phyloP scores from a whole-genome alignment of 441 rosid genomes.

The Syzygium malaccense region DNA sequence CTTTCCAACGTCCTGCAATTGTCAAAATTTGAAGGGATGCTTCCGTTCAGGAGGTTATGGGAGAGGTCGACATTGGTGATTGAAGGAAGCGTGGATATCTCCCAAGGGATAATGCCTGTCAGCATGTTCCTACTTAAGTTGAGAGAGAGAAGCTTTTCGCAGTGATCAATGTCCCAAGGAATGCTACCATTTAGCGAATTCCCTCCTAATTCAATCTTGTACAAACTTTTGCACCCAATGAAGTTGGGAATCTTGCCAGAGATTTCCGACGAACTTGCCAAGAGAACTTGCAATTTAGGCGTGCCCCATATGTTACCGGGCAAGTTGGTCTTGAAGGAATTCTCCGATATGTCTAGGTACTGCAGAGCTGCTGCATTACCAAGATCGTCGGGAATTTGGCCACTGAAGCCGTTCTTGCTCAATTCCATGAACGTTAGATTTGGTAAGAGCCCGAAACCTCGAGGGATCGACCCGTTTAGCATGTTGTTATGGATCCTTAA shows the following conservation, averaged over 20 bases:
- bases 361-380: slow-evolving; percentile 53
- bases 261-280: slow-evolving; percentile 52
- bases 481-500: slow-evolving; percentile 60
- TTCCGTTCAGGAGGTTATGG: slow-evolving; percentile 57
- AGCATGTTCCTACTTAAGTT: slow-evolving; percentile 66
- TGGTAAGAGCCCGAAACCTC: slow-evolving; percentile 49
- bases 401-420: slow-evolving; percentile 59
- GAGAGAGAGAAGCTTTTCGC: slow-evolving; percentile 65
- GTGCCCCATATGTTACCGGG: slow-evolving; percentile 63
- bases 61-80: slow-evolving; percentile 80
- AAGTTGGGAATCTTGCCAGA: slow-evolving; percentile 62
- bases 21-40: slow-evolving; percentile 75
- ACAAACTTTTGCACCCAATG: slow-evolving; percentile 51
- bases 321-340: slow-evolving; percentile 36
- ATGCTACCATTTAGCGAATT: slow-evolving; percentile 61
- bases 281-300: slow-evolving; percentile 57
- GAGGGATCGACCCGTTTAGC: slow-evolving; percentile 62
- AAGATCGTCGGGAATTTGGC: slow-evolving; percentile 59
- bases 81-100: slow-evolving; percentile 62
- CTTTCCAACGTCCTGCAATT: slow-evolving; percentile 66
- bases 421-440: slow-evolving; percentile 63
- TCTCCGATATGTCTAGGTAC: slow-evolving; percentile 64
- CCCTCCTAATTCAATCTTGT: slow-evolving; percentile 70
- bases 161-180: slow-evolving; percentile 76
- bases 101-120: slow-evolving; percentile 76